Base-by-base conservation (phyloP, 768 basidiomycete species). In the Auriscalpium orientale region DNA sequence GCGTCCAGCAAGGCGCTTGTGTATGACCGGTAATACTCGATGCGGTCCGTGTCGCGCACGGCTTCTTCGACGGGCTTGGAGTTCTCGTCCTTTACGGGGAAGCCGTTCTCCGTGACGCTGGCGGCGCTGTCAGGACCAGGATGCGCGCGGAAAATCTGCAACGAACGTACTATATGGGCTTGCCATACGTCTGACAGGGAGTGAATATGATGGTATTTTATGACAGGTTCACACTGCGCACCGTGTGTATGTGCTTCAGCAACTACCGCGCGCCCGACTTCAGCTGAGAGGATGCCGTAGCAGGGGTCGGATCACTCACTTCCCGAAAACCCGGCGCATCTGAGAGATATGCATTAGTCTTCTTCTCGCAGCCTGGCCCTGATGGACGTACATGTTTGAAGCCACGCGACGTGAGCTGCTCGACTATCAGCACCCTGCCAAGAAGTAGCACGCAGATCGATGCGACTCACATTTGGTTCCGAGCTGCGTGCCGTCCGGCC, bases 401-500 rank as follows among this genome's bases (percentile, higher is more conserved):
- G 56, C 73, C 73, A 74, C 3, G 65, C 46, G 15, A 68, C 65
- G 50, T 73, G 70, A 10, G 72, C 73, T 72, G 49, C 11, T 44
- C 13, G 28, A 47, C 55, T 10, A 53, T 33, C 18, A 51, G n/a
- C 11, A 46, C 40, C 18, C 18, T 20, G 15, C 13, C 13, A n/a
- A 13, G 38, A 9, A 16, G 9, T 35, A 13, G 20, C 12, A 43
- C 6, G n/a, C 51, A 12, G 22, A 5, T 16, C 38, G 51, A 12
- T 35, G 33, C 33, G 18, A 59, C 71, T 21, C 62, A 82, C 80
- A 79, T 75, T 84, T 80, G 10, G 71, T 82, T 6, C 82, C 86
- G 16, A 85, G 75, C 60, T 84, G 76, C 9, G 81, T 81, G 4
- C 82, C 83, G 60, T 86, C 83, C 4, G 82, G 77, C 35, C 82